Evolutionary conservation across 495 filamentous ascomycete genomes (phyloP).

Genomic region (Lasiosphaeria ovina): DNA sequence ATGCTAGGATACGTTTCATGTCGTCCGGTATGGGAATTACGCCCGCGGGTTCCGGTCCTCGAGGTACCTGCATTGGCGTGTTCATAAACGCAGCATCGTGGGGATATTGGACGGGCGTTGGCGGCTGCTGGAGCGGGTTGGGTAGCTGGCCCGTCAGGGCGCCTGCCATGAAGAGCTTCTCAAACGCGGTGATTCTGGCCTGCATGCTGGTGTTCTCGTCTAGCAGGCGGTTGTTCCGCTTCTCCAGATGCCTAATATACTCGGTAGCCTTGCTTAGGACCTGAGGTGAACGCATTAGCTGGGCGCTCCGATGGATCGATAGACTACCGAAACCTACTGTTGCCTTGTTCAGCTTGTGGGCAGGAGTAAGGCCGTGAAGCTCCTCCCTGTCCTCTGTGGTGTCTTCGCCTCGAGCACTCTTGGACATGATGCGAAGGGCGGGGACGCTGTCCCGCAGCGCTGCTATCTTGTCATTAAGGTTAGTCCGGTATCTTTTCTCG

Average conservation of each 20-base stretch:
- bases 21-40: constrained; percentile 76
- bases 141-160: constrained; percentile 48
- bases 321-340: constrained; percentile 53
- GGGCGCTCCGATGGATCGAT: background rate
- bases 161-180: constrained; percentile 63
- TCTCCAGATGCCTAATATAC: constrained; percentile 92
- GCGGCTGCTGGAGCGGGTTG: constrained; percentile 47
- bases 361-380: constrained; percentile 70
- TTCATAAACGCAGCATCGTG: constrained; percentile 36
- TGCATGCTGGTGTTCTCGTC: constrained; percentile 79
- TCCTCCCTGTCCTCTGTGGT: constrained; percentile 73
- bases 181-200: constrained; percentile 63
- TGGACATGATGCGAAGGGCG: constrained; percentile 73
- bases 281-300: constrained; percentile 29
- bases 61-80: constrained; percentile 33
- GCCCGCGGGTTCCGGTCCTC: constrained; percentile 52
- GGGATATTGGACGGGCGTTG: constrained; percentile 48
- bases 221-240: constrained; percentile 73
- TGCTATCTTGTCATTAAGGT: constrained; percentile 95
- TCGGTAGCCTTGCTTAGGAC: constrained; percentile 91
- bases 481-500: constrained; percentile 93
- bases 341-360: constrained; percentile 93
- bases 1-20: constrained; percentile 65
- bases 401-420: constrained; percentile 63
- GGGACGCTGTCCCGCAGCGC: constrained; percentile 87